Base-by-base conservation (phyloP, 495 filamentous ascomycete genomes). In the Rusavskia elegans region DNA sequence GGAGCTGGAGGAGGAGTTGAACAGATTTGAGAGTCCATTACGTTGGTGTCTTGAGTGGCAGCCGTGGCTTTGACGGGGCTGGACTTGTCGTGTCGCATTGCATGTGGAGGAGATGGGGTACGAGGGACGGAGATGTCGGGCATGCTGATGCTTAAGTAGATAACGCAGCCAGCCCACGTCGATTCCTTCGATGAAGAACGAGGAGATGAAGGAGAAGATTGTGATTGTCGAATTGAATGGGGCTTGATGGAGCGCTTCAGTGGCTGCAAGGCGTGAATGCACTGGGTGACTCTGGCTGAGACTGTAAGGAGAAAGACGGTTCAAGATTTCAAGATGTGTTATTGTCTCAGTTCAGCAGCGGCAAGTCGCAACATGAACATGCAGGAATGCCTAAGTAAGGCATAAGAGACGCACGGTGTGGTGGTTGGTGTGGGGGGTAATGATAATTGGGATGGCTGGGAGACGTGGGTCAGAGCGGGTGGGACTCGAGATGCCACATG, bases 1-100 rank as follows among this genome's bases (percentile, higher is more conserved):
- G 70, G 68, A 45, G 68, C 64, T 29, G 69, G 56, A 21, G 68
- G 63, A 20, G 64, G 64, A 11, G 71, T 65, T 14, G 71, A 73
- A 44, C 61, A 52, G 30, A 48, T 23, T 45, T 57, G 48, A 48
- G 55, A 51, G 27, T 45, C 45, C 21, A 45, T 49, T 8, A 39
- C 36, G 41, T 59, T 14, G 21, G 2, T 63, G 46, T 66, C 61
- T 44, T 68, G 61, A 50, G 64, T 62, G 44, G 64, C 59, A 36
- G 60, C 64, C 48, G 16, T 27, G 49, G 49, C 40, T 29, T 27
- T 37, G n/a, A 37, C 16, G 4, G 6, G 48, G 17, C 45, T 39
- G 21, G 48, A 37, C 17, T 61, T 54, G 1, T 29, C 44, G 14
- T n/a, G 44, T 46, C 44, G 44, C 44, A 30, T 4, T 20, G 2